phyloP scores from a whole-genome alignment of 2,329 filamentous ascomycete genomes.

The Verticillium tricorpus region DNA sequence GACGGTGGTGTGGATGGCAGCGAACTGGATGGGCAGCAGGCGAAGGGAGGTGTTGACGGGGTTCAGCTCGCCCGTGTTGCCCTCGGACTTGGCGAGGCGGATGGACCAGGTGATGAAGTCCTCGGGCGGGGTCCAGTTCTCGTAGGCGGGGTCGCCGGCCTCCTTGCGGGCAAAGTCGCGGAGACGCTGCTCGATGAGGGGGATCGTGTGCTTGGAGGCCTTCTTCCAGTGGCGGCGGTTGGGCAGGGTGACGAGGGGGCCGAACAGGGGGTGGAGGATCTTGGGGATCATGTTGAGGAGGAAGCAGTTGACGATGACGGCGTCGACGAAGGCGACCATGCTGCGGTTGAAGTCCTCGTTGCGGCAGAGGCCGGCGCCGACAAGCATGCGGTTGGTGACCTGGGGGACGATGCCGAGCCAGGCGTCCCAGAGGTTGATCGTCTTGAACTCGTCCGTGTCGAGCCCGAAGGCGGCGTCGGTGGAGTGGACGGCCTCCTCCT shows the following conservation, averaged over 20 bases:
- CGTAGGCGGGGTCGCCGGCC: constrained; percentile 31
- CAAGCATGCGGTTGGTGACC: constrained; percentile 38
- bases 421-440: constrained; percentile 38
- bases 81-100: constrained; percentile 42
- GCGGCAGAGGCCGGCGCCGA: constrained; percentile 31
- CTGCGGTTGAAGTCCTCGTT: constrained; percentile 40
- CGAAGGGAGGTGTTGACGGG: constrained; percentile 44
- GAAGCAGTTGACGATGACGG: constrained; percentile 39
- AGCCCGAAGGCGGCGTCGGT: constrained; percentile 28
- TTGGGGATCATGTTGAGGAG: constrained; percentile 41
- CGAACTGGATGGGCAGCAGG: constrained; percentile 53
- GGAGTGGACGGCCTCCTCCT: constrained; percentile 32
- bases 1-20: constrained; percentile 54
- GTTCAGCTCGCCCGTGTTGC: constrained; percentile 35
- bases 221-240: constrained; percentile 43
- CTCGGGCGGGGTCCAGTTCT: constrained; percentile 40
- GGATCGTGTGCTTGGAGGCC: constrained; percentile 35
- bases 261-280: constrained; percentile 44
- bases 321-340: constrained; percentile 45
- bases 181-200: constrained; percentile 45
- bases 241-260: constrained; percentile 36
- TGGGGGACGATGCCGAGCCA: constrained; percentile 37
- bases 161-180: constrained; percentile 37
- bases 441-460: constrained; percentile 29
- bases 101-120: constrained; percentile 57